phyloP scores from a whole-genome alignment of 805 yeast genomes.

The Hagleromyces aurorensis region DNA sequence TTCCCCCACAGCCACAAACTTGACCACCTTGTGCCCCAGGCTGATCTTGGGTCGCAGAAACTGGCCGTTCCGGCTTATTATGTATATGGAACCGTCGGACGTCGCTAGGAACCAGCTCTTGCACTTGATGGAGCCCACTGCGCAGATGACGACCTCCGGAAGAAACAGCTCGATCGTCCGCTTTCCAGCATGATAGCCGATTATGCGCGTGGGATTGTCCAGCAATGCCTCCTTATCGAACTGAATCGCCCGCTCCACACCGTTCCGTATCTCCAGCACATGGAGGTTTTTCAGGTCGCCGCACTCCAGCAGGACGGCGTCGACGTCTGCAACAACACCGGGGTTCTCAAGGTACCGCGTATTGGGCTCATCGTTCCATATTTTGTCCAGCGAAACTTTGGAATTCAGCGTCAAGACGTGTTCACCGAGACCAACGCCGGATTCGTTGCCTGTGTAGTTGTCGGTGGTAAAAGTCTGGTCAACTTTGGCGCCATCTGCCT shows the following conservation, averaged over 20 bases:
- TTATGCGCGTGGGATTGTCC: constrained; percentile 34
- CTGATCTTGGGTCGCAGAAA: constrained; percentile 35
- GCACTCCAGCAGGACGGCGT: constrained; percentile 27
- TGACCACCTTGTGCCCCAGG: constrained; percentile 43
- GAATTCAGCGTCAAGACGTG: constrained; percentile 30
- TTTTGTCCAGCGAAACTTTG: constrained; percentile 19
- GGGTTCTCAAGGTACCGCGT: constrained; percentile 23
- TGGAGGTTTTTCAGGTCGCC: constrained; percentile 26
- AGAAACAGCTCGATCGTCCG: constrained; percentile 36
- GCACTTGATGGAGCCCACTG: constrained; percentile 40
- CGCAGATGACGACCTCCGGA: constrained; percentile 32
- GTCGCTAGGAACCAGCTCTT: constrained; percentile 40
- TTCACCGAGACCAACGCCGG: too few relatives aligned
- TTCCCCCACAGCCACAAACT: constrained; percentile 30
- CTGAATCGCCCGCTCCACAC: constrained; percentile 31
- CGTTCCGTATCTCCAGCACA: constrained; percentile 29
- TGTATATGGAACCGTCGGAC: constrained; percentile 33
- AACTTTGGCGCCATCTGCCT: constrained; percentile 35
- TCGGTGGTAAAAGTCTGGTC: constrained; percentile 29
- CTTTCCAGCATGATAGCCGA: constrained; percentile 32
- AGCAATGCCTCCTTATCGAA: constrained; percentile 29
- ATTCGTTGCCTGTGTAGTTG: constrained; percentile 30
- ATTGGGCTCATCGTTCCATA: constrained; percentile 27
- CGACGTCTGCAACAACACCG: constrained; percentile 25
- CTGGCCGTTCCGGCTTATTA: constrained; percentile 29